These are phyloP conservation scores for Tremella yokohamensis DNA, from an alignment of 768 basidiomycete genomes.

Conservation along the genomic window DNA sequence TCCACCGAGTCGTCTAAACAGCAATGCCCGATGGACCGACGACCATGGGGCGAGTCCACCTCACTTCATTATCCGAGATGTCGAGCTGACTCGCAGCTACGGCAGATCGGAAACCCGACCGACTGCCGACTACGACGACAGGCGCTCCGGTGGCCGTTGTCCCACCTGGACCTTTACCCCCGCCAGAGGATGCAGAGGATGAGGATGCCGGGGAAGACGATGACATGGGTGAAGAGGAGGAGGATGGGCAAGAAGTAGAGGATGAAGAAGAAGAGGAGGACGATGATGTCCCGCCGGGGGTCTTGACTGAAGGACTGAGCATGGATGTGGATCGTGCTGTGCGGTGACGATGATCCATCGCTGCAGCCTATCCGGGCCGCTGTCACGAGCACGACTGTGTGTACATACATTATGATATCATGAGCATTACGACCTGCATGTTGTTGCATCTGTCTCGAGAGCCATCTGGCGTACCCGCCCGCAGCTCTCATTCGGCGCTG, in stretches of 20 bases:
- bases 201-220: conserved; percentile 14
- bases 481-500: too few relatives aligned
- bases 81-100: conserved; percentile 27
- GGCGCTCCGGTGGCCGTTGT: conserved; percentile 35
- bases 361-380: too few relatives aligned
- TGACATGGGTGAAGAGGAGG: conserved; percentile 13
- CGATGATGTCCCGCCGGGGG: neutral
- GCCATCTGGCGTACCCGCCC: too few relatives aligned
- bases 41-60: conserved; percentile 72
- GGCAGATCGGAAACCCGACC: conserved; percentile 41
- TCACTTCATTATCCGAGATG: neutral
- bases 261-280: conserved; percentile 10
- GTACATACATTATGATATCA: too few relatives aligned
- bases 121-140: conserved; percentile 34
- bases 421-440: too few relatives aligned
- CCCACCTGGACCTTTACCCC: conserved; percentile 35
- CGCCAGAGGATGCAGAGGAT: conserved; percentile 2
- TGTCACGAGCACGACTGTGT: too few relatives aligned
- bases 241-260: conserved; percentile 10
- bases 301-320: neutral
- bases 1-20: conserved; percentile 82
- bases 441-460: too few relatives aligned
- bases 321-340: conserved; percentile 3
- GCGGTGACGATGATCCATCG: neutral
- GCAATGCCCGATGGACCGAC: conserved; percentile 97